Conservation (phyloP, 2,329 filamentous ascomycete species). For the Ceratocystis alfenasii region DNA sequence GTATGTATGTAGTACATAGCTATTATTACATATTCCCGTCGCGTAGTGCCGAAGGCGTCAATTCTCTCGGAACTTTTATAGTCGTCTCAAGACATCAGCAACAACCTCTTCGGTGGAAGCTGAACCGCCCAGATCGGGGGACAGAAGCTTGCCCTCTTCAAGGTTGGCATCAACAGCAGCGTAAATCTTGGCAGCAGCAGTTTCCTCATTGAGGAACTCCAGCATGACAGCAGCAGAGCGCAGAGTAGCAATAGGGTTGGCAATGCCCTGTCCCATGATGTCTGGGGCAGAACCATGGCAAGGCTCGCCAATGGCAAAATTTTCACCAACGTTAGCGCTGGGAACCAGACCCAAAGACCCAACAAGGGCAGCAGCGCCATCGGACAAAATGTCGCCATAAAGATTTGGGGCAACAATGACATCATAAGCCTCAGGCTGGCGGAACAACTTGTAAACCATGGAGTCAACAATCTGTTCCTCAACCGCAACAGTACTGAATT, state of each 20-base stretch:
- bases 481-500: conserved; percentile 53
- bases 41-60: no score
- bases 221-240: conserved; percentile 88
- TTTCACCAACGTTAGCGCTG: conserved; percentile 85
- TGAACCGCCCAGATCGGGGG: conserved; percentile 79
- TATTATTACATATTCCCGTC: conserved; percentile 7
- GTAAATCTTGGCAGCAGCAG: conserved; percentile 81
- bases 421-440: conserved; percentile 87
- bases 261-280: conserved; percentile 83
- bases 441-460: conserved; percentile 99
- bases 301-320: conserved; percentile 92
- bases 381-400: conserved; percentile 92
- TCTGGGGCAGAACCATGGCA: conserved; percentile 95
- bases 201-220: conserved; percentile 81
- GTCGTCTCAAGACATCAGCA: conserved; percentile 68
- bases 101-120: conserved; percentile 79
- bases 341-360: conserved; percentile 87
- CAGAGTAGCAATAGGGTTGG: conserved; percentile 92
- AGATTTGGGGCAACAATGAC: conserved; percentile 96
- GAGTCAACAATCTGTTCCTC: conserved; percentile 99
- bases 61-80: conserved; percentile 40
- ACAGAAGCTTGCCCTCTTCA: conserved; percentile 68
- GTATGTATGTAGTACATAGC: not conserved
- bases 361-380: conserved; percentile 87
- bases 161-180: conserved; percentile 83